Conservation (phyloP, 108 stramenopile species). For the Schizochytrium sp. region DNA sequence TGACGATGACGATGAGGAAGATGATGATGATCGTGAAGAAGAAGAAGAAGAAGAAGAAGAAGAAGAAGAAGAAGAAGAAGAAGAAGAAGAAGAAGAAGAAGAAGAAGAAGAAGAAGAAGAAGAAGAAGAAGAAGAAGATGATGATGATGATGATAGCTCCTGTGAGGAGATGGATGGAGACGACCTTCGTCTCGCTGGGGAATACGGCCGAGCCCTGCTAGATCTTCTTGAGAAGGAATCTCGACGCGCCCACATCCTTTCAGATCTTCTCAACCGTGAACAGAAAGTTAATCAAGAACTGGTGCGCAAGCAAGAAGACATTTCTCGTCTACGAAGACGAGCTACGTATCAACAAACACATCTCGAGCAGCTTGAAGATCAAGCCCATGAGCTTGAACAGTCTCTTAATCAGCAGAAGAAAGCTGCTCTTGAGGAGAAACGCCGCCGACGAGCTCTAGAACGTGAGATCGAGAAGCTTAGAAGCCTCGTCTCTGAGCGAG, state of each 20-base stretch:
- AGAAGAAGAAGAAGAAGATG: neutral
- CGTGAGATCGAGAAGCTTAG: conserved; percentile 33
- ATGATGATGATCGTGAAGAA: neutral
- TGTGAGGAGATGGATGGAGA: neutral
- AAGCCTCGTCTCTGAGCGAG: conserved; percentile 1
- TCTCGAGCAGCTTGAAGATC: conserved; percentile 28
- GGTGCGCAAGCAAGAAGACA: neutral
- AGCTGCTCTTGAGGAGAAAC: conserved; percentile 14
- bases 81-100: neutral
- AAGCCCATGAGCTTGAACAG: conserved; percentile 1
- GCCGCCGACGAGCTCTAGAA: conserved; percentile 2
- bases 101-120: neutral
- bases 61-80: neutral
- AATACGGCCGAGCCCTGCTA: conserved; percentile 22
- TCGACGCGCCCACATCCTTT: conserved; percentile 7
- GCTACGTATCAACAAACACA: conserved; percentile 10
- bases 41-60: neutral
- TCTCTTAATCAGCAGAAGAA: neutral
- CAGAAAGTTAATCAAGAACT: conserved; percentile 1
- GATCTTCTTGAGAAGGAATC: conserved; percentile 18
- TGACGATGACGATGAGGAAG: neutral
- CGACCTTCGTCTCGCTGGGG: conserved; percentile 22
- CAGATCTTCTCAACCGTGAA: neutral
- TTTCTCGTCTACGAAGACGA: neutral
- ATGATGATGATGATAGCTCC: neutral